Evolutionary conservation across 371 early-diverging fungal genomes (phyloP).

Genomic region (Saksenaea vasiformis): DNA sequence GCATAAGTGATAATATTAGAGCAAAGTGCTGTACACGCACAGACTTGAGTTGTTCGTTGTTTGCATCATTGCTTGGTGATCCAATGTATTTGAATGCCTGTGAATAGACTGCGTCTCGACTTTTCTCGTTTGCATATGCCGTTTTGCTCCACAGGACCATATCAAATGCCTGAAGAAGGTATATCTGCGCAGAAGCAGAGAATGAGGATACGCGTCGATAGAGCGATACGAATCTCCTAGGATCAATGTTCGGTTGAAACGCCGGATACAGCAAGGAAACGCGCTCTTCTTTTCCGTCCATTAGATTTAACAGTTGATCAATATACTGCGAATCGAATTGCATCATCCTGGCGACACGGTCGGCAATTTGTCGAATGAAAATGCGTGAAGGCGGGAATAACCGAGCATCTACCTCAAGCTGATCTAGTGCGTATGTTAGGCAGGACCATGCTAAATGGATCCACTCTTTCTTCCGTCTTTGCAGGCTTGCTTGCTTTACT

Average conservation of each 20-base stretch:
- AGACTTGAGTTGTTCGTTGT: not conserved
- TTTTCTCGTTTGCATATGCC: conserved; percentile 7
- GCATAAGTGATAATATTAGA: conserved; percentile 4
- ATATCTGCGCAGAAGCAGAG: not conserved
- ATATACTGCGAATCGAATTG: not conserved
- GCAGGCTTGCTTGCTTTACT: conserved; percentile 2
- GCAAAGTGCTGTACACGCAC: not conserved
- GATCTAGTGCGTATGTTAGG: conserved; percentile 12
- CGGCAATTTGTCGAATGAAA: conserved; percentile 13
- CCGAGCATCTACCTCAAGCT: conserved; percentile 1
- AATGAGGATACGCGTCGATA: conserved; percentile 3
- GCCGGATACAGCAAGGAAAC: conserved; percentile 14
- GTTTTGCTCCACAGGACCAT: conserved; percentile 5
- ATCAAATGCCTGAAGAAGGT: conserved; percentile 12
- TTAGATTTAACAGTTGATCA: conserved; percentile 10
- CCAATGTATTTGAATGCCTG: not conserved
- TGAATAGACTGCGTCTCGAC: conserved; percentile 6
- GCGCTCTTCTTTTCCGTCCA: conserved; percentile 2
- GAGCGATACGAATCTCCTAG: conserved; percentile 1
- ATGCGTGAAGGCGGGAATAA: conserved; percentile 16
- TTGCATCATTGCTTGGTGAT: not conserved
- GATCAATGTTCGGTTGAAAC: conserved; percentile 16
- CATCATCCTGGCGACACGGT: conserved; percentile 1
- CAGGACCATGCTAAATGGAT: conserved; percentile 15
- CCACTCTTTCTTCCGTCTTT: not conserved